These are phyloP conservation scores for Hirschfeldia incana DNA, from an alignment of 345 rosid species.

Conservation along the genomic window DNA sequence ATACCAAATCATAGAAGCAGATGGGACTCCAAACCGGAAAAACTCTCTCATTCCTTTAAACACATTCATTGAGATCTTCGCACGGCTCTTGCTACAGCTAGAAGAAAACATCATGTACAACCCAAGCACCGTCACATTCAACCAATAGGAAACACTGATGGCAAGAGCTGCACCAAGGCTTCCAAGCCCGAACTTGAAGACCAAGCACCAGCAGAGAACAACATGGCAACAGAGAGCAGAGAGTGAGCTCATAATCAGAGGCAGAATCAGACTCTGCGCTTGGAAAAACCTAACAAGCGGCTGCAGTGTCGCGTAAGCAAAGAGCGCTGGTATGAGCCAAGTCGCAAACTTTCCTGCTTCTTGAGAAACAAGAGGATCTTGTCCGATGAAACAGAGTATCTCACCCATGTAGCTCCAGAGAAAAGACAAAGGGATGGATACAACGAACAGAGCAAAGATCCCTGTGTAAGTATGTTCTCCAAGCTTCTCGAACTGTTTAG, in stretches of 20 bases:
- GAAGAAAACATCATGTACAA: constrained; percentile 53
- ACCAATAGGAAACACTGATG: constrained; percentile 52
- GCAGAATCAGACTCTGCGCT: constrained; percentile 55
- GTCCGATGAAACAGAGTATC: constrained; percentile 52
- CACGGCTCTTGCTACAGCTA: constrained; percentile 49
- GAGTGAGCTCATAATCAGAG: constrained; percentile 57
- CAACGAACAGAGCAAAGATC: constrained; percentile 45
- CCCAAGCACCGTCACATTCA: constrained; percentile 52
- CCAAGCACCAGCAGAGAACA: constrained; percentile 58
- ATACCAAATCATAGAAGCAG: constrained; percentile 76
- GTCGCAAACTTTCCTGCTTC: constrained; percentile 55
- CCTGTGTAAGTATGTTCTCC: constrained; percentile 65
- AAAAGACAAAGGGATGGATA: constrained; percentile 55
- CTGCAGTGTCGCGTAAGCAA: constrained; percentile 58
- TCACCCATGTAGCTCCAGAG: constrained; percentile 59
- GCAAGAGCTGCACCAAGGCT: constrained; percentile 59
- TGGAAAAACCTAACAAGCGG: constrained; percentile 59
- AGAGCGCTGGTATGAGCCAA: constrained; percentile 65
- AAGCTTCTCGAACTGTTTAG: constrained; percentile 54
- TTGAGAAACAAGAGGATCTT: constrained; percentile 58
- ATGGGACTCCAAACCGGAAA: constrained; percentile 68
- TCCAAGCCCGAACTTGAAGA: constrained; percentile 49
- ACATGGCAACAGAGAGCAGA: constrained; percentile 47
- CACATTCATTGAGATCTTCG: constrained; percentile 43
- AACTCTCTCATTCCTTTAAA: constrained; percentile 57